Evolutionary conservation across 768 basidiomycete species (phyloP), one percentile per base, ranked within the genome.

Genomic region (Tricholoma furcatifolium): DNA sequence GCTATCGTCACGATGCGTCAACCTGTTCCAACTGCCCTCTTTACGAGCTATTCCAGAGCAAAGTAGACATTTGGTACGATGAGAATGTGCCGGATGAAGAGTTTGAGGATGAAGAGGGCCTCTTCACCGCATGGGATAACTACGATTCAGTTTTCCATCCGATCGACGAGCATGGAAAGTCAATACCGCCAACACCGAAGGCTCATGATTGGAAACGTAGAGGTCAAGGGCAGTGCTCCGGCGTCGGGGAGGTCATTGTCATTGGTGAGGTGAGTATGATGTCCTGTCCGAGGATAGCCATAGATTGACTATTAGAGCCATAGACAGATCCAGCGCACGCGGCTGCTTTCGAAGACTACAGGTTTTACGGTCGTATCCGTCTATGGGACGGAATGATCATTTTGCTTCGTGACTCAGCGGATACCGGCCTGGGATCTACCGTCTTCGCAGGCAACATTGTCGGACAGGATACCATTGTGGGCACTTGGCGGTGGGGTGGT

Each of bases 371-470:
- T 9, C 55, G 55, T 23, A 42, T 53, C 21, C 51, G 55, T 20
- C 40, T 20, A 38, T 56, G 51, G 47, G 55, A 56, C 42, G 55
- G 55, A 0, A 41, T 51, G 34, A n/a, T 56, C 1, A 20, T 35
- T 8, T 20, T 56, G 11, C 6, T 52, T 39, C 51, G 55, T 20
- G 23, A 23, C 3, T 46, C 50, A 4, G 24, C 40, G 39, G 11
- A 21, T 58, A 51, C 54, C 52, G 23, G 43, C 50, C 17, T 56
- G 59, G 23, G 74, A 68, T 31, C 65, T 69, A 32, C 61, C 60
- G 74, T 90, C 43, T 84, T 90, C 60, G 86, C 82, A 20, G 89
- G 89, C 4, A 89, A 88, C 63, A 53, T 91, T 44, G 77, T 85
- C 6, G 87, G 81, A 0, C 79, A 79, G 8, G 67, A 78, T 54